Conservation (phyloP, 192 early-diverging fungal species). For the Coemansia sp. region DNA sequence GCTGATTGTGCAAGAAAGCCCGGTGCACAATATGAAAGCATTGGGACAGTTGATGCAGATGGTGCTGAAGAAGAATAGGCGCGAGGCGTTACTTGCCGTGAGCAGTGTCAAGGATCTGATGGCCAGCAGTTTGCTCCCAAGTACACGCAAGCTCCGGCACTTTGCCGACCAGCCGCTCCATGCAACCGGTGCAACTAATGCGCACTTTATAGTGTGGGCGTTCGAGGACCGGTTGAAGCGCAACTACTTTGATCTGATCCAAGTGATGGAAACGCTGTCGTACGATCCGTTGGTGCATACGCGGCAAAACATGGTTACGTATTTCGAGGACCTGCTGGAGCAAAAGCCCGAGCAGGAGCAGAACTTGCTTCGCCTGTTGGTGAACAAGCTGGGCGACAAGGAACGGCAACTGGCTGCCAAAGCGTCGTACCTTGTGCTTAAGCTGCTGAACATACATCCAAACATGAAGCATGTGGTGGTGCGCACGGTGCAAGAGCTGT, state of each 20-base stretch:
- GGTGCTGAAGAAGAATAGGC: constrained; percentile 86
- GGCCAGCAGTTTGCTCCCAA: constrained; percentile 71
- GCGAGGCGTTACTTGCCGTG: constrained; percentile 82
- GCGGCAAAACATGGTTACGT: constrained; percentile 73
- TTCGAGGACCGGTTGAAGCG: constrained; percentile 95
- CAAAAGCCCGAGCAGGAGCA: constrained; percentile 96
- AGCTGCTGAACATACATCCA: constrained; percentile 72
- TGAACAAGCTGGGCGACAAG: constrained; percentile 94
- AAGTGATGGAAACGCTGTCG: constrained; percentile 79
- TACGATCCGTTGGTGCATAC: constrained; percentile 86
- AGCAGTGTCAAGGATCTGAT: constrained; percentile 89
- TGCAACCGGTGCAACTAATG: constrained; percentile 56
- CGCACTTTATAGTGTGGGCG: constrained; percentile 85
- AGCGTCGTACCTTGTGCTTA: constrained; percentile 70
- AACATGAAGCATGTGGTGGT: constrained; percentile 88
- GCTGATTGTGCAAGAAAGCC: constrained; percentile 87
- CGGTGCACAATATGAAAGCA: constrained; percentile 72
- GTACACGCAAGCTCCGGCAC: constrained; percentile 81
- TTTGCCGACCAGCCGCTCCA: constrained; percentile 87
- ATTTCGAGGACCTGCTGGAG: constrained; percentile 73
- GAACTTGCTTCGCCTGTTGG: constrained; percentile 84
- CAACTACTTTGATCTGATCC: constrained; percentile 85
- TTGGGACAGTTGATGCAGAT: constrained; percentile 77
- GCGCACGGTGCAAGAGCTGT: constrained; percentile 80
- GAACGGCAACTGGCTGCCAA: constrained; percentile 86